phyloP scores from a whole-genome alignment of 2,329 filamentous ascomycete species.

The Lachnellula arida region DNA sequence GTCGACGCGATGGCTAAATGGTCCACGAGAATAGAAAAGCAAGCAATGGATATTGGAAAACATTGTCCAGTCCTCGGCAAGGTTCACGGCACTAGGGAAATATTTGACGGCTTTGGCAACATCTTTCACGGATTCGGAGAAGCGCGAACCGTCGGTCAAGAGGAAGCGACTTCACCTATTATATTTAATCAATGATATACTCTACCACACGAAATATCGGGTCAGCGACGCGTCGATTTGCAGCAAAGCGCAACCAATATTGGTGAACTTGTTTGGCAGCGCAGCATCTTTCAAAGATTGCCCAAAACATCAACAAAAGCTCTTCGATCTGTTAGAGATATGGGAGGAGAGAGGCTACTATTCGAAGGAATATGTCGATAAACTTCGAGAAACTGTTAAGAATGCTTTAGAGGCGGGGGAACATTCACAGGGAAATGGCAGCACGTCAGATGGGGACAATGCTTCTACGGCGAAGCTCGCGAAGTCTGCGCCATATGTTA shows the following conservation, averaged over 20 bases:
- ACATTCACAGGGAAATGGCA: slow-evolving; percentile 23
- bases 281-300: slow-evolving; percentile 54
- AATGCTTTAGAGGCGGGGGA: slow-evolving; percentile 34
- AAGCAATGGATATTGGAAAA: slow-evolving; percentile 79
- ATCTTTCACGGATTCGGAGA: slow-evolving; percentile 44
- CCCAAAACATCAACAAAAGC: slow-evolving; percentile 61
- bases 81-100: slow-evolving; percentile 65
- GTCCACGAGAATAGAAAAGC: slow-evolving; percentile 62
- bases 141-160: slow-evolving; percentile 51
- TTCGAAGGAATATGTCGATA: slow-evolving; percentile 45
- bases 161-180: slow-evolving; percentile 71
- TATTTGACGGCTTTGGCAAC: slow-evolving; percentile 67
- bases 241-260: slow-evolving; percentile 50
- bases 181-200: slow-evolving; percentile 72
- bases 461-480: slow-evolving; percentile 47
- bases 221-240: slow-evolving; percentile 47
- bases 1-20: slow-evolving; percentile 35
- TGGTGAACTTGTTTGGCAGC: slow-evolving; percentile 58
- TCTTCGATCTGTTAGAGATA: slow-evolving; percentile 59
- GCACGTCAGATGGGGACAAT: slow-evolving; percentile 9
- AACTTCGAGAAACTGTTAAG: slow-evolving; percentile 55
- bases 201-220: slow-evolving; percentile 62
- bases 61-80: slow-evolving; percentile 61
- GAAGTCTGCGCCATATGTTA: slow-evolving; percentile 60
- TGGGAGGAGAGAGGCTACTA: slow-evolving; percentile 70